phyloP scores from a whole-genome alignment of 1,284 basidiomycete genomes.

The Limonomyces culmigenus region DNA sequence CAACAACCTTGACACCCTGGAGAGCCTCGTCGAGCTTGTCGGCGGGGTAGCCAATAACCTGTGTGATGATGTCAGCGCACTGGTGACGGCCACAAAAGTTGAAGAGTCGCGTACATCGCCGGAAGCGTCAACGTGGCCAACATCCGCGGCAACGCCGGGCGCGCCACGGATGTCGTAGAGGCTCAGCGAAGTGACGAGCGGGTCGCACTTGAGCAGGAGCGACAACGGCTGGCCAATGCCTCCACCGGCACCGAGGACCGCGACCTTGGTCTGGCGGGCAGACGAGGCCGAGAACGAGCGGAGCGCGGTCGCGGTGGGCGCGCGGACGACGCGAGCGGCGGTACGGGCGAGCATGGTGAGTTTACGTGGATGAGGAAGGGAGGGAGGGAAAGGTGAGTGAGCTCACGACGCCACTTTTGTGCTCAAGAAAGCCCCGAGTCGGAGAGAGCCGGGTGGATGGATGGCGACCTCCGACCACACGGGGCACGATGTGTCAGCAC shows the following conservation, averaged over 20 bases:
- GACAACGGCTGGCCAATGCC: slow-evolving; percentile 90
- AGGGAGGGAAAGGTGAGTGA: slow-evolving; percentile 1
- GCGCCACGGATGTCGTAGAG: slow-evolving; percentile 89
- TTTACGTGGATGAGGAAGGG: background rate
- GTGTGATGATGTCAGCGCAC: slow-evolving; percentile 2
- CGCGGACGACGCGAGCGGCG: slow-evolving; percentile 28
- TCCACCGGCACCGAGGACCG: slow-evolving; percentile 83
- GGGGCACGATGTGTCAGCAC: too few relatives aligned
- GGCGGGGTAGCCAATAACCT: slow-evolving; percentile 71
- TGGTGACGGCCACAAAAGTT: slow-evolving; percentile 1
- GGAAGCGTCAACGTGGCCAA: slow-evolving; percentile 85
- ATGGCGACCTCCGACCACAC: too few relatives aligned
- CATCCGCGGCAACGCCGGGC: slow-evolving; percentile 85
- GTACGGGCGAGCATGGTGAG: slow-evolving; percentile 39
- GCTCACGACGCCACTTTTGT: too few relatives aligned
- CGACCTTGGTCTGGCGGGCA: slow-evolving; percentile 62
- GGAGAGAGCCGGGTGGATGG: too few relatives aligned
- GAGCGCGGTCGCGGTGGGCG: slow-evolving; percentile 16
- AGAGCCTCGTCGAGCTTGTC: slow-evolving; percentile 80
- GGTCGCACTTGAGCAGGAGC: slow-evolving; percentile 76
- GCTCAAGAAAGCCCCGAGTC: background rate
- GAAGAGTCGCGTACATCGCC: slow-evolving; percentile 44
- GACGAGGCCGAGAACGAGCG: slow-evolving; percentile 72
- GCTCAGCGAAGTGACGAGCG: slow-evolving; percentile 59
- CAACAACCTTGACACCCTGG: slow-evolving; percentile 76